phyloP scores from a whole-genome alignment of 1,284 basidiomycete species.

The Ganoderma sinense region DNA sequence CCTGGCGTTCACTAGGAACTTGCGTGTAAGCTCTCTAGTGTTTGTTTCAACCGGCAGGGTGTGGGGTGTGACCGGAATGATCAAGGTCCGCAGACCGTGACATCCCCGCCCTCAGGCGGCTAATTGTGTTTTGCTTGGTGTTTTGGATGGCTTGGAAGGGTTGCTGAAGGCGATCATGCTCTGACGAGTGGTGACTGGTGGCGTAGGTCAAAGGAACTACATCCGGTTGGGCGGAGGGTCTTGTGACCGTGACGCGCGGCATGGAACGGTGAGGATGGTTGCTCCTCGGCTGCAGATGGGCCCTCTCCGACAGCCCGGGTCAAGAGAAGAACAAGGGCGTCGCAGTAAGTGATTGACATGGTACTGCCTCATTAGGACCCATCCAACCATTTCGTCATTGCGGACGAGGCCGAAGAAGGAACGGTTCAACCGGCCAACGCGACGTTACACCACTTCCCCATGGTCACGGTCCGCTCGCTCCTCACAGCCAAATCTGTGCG shows the following conservation, averaged over 20 bases:
- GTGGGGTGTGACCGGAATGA: neutral
- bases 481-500: conserved; percentile 14
- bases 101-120: neutral
- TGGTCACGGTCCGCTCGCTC: conserved; percentile 6
- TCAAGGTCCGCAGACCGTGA: neutral
- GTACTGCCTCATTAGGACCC: neutral
- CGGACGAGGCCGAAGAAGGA: neutral
- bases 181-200: neutral
- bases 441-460: conserved; percentile 5
- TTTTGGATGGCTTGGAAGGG: neutral
- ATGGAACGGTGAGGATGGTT: neutral
- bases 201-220: neutral
- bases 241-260: neutral
- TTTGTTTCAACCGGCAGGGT: neutral
- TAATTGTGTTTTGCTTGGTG: neutral
- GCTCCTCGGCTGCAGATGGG: neutral
- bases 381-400: neutral
- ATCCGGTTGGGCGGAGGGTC: neutral
- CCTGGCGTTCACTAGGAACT: neutral
- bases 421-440: conserved; percentile 3
- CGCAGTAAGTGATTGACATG: conserved; percentile 6
- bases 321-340: neutral
- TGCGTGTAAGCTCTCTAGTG: neutral
- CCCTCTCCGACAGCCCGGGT: conserved; percentile 6
- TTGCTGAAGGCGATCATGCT: neutral